Evolutionary conservation across 2,329 filamentous ascomycete genomes (phyloP).

Genomic region (Aspergillus persii): DNA sequence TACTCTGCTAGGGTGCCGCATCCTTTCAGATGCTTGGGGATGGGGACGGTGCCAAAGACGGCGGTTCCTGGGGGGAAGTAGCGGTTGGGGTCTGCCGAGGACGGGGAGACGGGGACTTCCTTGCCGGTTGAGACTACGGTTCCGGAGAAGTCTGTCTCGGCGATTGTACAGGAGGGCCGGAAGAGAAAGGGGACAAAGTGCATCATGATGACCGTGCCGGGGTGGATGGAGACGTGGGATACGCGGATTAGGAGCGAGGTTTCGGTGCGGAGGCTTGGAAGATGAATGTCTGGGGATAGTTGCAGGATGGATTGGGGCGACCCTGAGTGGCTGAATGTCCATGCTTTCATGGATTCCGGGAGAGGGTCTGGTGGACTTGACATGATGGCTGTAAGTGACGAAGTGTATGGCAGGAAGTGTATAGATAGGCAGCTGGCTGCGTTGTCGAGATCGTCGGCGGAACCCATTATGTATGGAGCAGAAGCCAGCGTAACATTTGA

Average conservation of each 20-base stretch:
- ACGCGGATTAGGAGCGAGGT: background rate
- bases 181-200: background rate
- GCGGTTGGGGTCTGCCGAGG: background rate
- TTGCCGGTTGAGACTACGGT: background rate
- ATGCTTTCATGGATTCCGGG: background rate
- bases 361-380: background rate
- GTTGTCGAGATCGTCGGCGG: background rate
- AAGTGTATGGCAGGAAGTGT: too few species aligned
- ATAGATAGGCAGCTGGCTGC: background rate
- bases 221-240: background rate
- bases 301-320: background rate
- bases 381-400: background rate
- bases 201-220: slow-evolving; percentile 2
- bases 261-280: background rate
- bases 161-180: background rate
- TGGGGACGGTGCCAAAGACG: background rate
- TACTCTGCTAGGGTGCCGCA: background rate
- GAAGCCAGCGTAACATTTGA: background rate
- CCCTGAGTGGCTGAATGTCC: background rate
- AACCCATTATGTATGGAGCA: background rate
- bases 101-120: background rate
- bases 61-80: background rate
- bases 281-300: background rate
- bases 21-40: background rate
- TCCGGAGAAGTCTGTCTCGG: background rate